Evolutionary conservation across 306 rosid genomes (phyloP).

Genomic region (Prunus salicina): DNA sequence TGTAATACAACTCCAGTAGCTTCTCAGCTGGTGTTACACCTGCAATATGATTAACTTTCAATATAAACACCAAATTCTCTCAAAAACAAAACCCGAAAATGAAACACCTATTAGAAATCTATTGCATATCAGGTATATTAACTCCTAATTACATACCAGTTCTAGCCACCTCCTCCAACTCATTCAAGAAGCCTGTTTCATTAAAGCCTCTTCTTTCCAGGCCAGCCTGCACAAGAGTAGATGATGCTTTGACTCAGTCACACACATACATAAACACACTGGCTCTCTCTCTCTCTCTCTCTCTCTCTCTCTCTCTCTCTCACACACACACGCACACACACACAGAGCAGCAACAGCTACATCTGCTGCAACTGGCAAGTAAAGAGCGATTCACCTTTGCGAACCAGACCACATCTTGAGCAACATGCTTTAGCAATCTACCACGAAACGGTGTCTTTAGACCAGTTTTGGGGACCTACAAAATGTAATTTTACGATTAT

Average conservation of each 20-base stretch:
- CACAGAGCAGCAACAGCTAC: constrained; percentile 6
- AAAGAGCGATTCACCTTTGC: constrained; percentile 55
- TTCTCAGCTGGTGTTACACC: constrained; percentile 92
- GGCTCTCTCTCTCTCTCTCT: not conserved
- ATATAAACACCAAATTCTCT: not conserved
- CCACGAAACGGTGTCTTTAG: constrained; percentile 90
- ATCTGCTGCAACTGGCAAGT: too few relatives aligned
- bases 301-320: too few relatives aligned
- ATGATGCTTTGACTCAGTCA: constrained; percentile 1
- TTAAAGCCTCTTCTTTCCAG: constrained; percentile 93
- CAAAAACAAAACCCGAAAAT: not conserved
- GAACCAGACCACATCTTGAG: constrained; percentile 76
- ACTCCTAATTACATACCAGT: constrained; percentile 48
- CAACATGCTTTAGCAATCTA: constrained; percentile 84
- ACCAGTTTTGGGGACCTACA: constrained; percentile 77
- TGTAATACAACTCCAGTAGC: constrained; percentile 75
- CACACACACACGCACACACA: not conserved
- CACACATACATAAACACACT: not conserved
- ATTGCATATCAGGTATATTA: not conserved
- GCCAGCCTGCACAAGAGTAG: constrained; percentile 61
- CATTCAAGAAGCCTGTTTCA: constrained; percentile 89
- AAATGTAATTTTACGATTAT: constrained; percentile 22
- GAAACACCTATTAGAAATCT: too few relatives aligned
- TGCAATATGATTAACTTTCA: constrained; percentile 29
- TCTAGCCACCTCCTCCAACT: constrained; percentile 80